A percentile compares a stretch with the other conserved stretches of the same genome.
Evolutionary conservation across 306 rosid species (phyloP).

Genomic region (Glycine latifolia): DNA sequence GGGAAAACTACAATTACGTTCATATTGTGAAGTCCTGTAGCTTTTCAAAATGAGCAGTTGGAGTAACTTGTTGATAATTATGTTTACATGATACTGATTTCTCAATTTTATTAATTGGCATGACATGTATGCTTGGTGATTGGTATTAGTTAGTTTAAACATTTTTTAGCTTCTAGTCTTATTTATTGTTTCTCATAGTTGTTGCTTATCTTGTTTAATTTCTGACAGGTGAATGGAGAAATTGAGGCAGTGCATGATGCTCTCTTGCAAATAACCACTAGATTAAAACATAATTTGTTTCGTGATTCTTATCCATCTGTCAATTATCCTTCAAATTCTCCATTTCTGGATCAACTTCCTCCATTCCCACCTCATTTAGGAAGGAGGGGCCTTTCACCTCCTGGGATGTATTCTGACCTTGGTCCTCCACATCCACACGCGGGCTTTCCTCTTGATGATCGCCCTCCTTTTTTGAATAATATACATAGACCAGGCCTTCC

Average conservation of each 20-base stretch:
- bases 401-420: slow-evolving; percentile 74
- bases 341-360: slow-evolving; percentile 72
- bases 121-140: slow-evolving; percentile 23
- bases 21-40: slow-evolving; percentile 26
- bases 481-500: slow-evolving; percentile 68
- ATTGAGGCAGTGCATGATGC: slow-evolving; percentile 92
- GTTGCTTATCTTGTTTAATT: slow-evolving; percentile 42
- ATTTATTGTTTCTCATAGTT: neutral
- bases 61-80: slow-evolving; percentile 31
- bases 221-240: slow-evolving; percentile 84
- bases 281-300: slow-evolving; percentile 82
- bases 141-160: slow-evolving; percentile 9
- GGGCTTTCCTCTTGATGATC: slow-evolving; percentile 75
- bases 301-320: slow-evolving; percentile 72
- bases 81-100: slow-evolving; percentile 28
- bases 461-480: slow-evolving; percentile 69
- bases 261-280: slow-evolving; percentile 82
- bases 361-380: slow-evolving; percentile 76
- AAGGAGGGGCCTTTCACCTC: slow-evolving; percentile 89
- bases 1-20: slow-evolving; percentile 1
- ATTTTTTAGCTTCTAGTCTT: neutral
- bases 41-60: slow-evolving; percentile 25
- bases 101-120: slow-evolving; percentile 23
- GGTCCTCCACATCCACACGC: slow-evolving; percentile 73
- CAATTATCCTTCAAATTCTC: slow-evolving; percentile 56